Conservation (phyloP, 495 filamentous ascomycete species). For the Thermochaetoides thermophila region DNA sequence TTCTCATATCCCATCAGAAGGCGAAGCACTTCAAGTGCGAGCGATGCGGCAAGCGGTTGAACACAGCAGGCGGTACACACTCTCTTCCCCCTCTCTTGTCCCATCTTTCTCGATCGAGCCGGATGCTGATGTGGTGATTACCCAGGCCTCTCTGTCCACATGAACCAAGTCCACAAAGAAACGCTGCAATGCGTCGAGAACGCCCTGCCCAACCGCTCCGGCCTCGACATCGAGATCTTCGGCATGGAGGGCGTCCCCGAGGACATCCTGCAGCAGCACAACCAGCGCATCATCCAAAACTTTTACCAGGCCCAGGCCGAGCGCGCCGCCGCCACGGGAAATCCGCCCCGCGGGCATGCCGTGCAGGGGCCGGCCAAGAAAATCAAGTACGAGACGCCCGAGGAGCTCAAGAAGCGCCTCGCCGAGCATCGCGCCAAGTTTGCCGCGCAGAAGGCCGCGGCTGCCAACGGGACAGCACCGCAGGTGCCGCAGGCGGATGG, state of each 20-base stretch:
- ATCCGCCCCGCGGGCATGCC: constrained; percentile 49
- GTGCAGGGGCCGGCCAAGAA: constrained; percentile 52
- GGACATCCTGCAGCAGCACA: constrained; percentile 65
- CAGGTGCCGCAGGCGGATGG: constrained; percentile 37
- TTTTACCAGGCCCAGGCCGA: constrained; percentile 78
- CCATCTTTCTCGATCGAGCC: neutral
- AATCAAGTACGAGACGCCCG: constrained; percentile 59
- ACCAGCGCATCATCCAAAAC: constrained; percentile 66
- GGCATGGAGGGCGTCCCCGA: constrained; percentile 95
- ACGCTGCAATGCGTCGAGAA: constrained; percentile 74
- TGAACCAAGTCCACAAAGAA: constrained; percentile 98
- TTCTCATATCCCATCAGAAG: constrained; percentile 92
- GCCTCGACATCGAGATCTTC: constrained; percentile 87
- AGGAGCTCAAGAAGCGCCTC: constrained; percentile 68
- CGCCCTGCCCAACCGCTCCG: constrained; percentile 68
- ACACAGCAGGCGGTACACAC: constrained; percentile 74
- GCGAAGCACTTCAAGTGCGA: constrained; percentile 98
- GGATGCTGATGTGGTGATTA: constrained; percentile 12
- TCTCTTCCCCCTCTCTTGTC: neutral
- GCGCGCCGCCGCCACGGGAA: constrained; percentile 67
- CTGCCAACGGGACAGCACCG: constrained; percentile 10
- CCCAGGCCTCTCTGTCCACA: constrained; percentile 79
- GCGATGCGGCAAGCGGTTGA: constrained; percentile 68
- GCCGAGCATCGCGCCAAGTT: constrained; percentile 64
- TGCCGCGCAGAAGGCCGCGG: constrained; percentile 39